Base-by-base conservation (phyloP, 495 filamentous ascomycete genomes). In the Xylaria sp. region DNA sequence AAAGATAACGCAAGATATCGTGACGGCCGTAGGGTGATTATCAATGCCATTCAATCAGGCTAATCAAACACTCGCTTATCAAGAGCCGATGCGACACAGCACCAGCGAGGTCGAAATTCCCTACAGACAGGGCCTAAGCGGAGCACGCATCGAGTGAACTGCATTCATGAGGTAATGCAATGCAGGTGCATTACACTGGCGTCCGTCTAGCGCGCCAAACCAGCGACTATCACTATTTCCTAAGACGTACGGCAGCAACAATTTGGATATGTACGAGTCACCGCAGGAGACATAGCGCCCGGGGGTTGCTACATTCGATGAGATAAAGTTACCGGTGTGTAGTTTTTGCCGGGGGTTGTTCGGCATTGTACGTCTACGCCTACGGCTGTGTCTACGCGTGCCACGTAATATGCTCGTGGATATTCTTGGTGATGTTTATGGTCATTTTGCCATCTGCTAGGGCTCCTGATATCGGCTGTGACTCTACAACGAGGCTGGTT, bases 1-100 rank as follows among this genome's bases (percentile, higher is more conserved):
- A 76, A 84, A 78, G 12, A 93, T 97, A 75, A 87, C 90, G 53
- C 82, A 81, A 73, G 80, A 84, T 44, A 80, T 93, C 67, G 76
- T 88, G 62, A 74, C 74, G 2, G 81, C 80, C 37, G 82, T 88
- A 68, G 77, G 77, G 71, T 79, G 77, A 79, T 64, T 80, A 69
- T 70, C 71, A 63, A 69, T 29, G 63, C 52, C 65, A 37, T 61
- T 37, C 57, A 72, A 77, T 76, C 77, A 79, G 75, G 69, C 75
- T 77, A 79, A 77, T 72, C 63, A 71, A 50, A 26, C 41, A 48
- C 50, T 48, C 61, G 61, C 61, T 58, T 63, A 63, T 68, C 41
- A 65, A 55, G 53, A 62, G 66, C 46, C 24, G 37, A 69, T 37
- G 29, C 52, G 40, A 58, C 35, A 48, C 15, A 40, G 14, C 37